Conservation (phyloP, 257 asterid species). For the Primulina tabacum region DNA sequence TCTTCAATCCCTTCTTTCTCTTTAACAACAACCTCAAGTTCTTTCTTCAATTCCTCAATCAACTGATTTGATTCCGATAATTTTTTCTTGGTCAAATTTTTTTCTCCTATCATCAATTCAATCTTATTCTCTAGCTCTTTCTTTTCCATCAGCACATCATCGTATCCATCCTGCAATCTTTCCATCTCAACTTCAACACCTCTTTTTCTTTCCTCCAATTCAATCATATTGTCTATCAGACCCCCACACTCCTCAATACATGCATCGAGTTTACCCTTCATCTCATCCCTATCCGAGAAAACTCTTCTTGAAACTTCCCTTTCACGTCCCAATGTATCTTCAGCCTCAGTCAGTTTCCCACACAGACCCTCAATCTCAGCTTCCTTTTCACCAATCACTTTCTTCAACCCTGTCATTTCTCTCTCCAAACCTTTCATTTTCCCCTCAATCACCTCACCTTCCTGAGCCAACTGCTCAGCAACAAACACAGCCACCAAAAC, state of each 20-base stretch:
- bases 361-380: constrained; percentile 38
- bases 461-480: constrained; percentile 38
- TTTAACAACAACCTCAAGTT: constrained; percentile 27
- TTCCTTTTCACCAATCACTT: constrained; percentile 44
- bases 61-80: constrained; percentile 32
- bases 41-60: constrained; percentile 39
- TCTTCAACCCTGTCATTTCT: constrained; percentile 37
- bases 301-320: constrained; percentile 33
- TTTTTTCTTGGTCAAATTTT: constrained; percentile 35
- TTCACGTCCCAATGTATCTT: constrained; percentile 35
- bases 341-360: constrained; percentile 34
- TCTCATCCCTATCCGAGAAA: constrained; percentile 48
- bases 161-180: constrained; percentile 34
- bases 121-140: constrained; percentile 41
- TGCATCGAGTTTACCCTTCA: constrained; percentile 33
- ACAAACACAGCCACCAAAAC: constrained; percentile 46
- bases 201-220: constrained; percentile 39
- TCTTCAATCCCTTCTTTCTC: constrained; percentile 51
- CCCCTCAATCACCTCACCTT: constrained; percentile 34
- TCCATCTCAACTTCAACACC: constrained; percentile 31
- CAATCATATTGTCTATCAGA: constrained; percentile 35
- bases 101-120: constrained; percentile 32
- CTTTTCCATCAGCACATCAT: constrained; percentile 32
- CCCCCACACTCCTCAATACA: constrained; percentile 35
- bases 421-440: constrained; percentile 40